phyloP scores from a whole-genome alignment of 768 basidiomycete genomes.

The Leccinellum rugosiceps region DNA sequence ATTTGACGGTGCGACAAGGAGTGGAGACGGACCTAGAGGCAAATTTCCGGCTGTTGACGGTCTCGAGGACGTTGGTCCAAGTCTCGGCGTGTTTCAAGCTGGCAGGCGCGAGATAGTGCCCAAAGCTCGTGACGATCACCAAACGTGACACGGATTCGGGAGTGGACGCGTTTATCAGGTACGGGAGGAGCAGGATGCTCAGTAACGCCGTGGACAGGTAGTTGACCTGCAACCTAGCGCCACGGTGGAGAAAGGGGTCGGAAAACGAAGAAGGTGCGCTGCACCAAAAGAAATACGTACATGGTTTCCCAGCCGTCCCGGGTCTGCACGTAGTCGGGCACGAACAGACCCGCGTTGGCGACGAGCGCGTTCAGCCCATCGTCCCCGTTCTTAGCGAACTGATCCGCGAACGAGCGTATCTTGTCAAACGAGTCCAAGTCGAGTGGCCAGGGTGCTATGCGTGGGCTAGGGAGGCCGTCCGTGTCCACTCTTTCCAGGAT shows the following conservation, averaged over 20 bases:
- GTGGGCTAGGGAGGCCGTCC: neutral
- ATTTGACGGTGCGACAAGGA: neutral
- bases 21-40: slow-evolving; percentile 14
- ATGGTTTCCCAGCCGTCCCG: slow-evolving; percentile 46
- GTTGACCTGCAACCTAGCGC: slow-evolving; percentile 32
- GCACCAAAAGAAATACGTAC: slow-evolving; percentile 23
- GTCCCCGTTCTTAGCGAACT: slow-evolving; percentile 21
- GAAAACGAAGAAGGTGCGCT: neutral
- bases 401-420: slow-evolving; percentile 30
- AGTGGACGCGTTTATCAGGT: slow-evolving; percentile 21
- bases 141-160: slow-evolving; percentile 16
- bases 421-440: slow-evolving; percentile 30
- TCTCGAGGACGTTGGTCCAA: slow-evolving; percentile 21
- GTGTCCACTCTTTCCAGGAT: slow-evolving; percentile 11
- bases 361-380: slow-evolving; percentile 27
- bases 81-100: slow-evolving; percentile 3
- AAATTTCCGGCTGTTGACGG: slow-evolving; percentile 19
- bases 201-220: slow-evolving; percentile 31
- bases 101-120: slow-evolving; percentile 17
- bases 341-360: slow-evolving; percentile 27
- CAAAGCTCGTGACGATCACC: slow-evolving; percentile 28
- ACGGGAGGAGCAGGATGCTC: slow-evolving; percentile 32
- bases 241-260: neutral
- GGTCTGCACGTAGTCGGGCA: slow-evolving; percentile 23
- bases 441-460: slow-evolving; percentile 29